Conservation (phyloP, 306 rosid species). For the Dalbergia cochinchinensis region DNA sequence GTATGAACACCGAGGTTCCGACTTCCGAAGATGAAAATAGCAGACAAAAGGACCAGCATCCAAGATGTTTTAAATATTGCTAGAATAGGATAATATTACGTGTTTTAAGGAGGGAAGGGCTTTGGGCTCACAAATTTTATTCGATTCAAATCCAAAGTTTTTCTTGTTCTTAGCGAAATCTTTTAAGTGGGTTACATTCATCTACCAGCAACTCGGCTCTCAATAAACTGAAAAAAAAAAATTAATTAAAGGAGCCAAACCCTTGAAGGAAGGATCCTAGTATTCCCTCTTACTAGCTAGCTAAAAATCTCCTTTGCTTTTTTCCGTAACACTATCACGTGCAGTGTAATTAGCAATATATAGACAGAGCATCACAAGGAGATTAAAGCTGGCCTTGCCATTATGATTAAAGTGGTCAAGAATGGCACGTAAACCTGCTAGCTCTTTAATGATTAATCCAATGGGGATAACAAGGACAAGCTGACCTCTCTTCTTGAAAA, state of each 20-base stretch:
- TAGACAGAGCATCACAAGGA: neutral
- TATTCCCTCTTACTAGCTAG: neutral
- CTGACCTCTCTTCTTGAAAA: neutral
- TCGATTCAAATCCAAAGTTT: constrained; percentile 41
- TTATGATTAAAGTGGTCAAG: constrained; percentile 42
- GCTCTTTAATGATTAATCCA: constrained; percentile 33
- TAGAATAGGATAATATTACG: constrained; percentile 40
- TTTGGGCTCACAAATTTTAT: constrained; percentile 44
- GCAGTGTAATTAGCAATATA: constrained; percentile 14
- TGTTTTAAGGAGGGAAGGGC: constrained; percentile 54
- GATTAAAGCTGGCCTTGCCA: constrained; percentile 1
- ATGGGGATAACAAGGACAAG: constrained; percentile 18
- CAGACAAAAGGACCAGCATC: constrained; percentile 51
- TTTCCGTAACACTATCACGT: constrained; percentile 4
- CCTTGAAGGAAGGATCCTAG: constrained; percentile 13
- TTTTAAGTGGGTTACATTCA: constrained; percentile 37
- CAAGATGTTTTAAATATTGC: constrained; percentile 41
- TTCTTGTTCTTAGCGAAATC: constrained; percentile 45
- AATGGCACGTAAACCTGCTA: constrained; percentile 15
- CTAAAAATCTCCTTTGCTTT: constrained; percentile 10
- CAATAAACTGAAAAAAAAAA: constrained; percentile 8
- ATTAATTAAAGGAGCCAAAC: constrained; percentile 13
- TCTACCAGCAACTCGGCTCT: constrained; percentile 48
- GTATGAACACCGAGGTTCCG: constrained; percentile 6
- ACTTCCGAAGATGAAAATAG: constrained; percentile 2